Base-by-base conservation (phyloP, 768 basidiomycete genomes). In the Russula olivacea region DNA sequence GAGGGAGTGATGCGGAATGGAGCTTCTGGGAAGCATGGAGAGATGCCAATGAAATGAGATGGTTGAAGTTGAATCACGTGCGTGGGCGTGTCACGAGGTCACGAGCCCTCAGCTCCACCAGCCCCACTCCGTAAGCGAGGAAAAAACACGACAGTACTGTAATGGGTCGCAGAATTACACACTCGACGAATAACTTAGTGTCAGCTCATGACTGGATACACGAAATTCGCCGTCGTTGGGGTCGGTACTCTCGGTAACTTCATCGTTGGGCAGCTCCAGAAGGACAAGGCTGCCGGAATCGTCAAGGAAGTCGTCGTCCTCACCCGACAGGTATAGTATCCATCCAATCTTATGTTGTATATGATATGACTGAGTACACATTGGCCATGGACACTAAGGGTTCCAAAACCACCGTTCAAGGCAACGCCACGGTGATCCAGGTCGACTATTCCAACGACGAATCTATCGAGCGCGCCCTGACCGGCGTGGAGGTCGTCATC, bases 351-450 rank as follows among this genome's bases (percentile, higher is more conserved):
- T 34, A 34, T 11, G 34, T 34, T 34, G 14, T 12, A 45, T 10
- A 17, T 14, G 14, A 23, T 10, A 25, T 23, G 8, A 15, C n/a
- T 49, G 32, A 51, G 17, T n/a, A 9, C 15, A 23, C 2, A 48
- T 23, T 28, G 6, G 19, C 43, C n/a, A 10, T n/a, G 43, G 43
- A n/a, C n/a, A 45, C 45, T 2, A 57, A 67, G 61, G 73, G 72
- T 53, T 73, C 71, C 12, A 70, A 72, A 17, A 68, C 59, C 12
- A 52, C 66, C 41, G 8, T 64, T 19, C 34, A 59, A 3, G 53
- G 41, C 14, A 58, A 59, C 25, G 65, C 54, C 48, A 58, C 30
- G 32, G 58, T 65, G 34, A 55, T 56, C 1, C 34, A 32, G 3
- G 63, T 65, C 50, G 65, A 66, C 43, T 66, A 66, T 23, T 55